phyloP scores from a whole-genome alignment of 306 rosid genomes.

The Castanea mollissima region DNA sequence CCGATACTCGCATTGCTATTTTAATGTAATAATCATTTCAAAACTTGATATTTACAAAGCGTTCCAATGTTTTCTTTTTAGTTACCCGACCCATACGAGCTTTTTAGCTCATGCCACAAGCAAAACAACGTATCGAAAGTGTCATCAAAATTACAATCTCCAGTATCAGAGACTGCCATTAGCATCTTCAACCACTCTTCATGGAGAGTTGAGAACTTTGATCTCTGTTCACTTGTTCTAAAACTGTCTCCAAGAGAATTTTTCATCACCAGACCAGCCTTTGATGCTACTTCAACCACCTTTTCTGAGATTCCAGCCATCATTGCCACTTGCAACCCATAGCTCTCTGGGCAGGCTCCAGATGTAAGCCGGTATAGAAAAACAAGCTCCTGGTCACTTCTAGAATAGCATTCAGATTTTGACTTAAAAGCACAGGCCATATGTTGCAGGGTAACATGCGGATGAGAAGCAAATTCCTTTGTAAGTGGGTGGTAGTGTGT shows the following conservation, averaged over 20 bases:
- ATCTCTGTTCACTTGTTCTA: conserved; percentile 66
- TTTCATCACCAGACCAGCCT: conserved; percentile 70
- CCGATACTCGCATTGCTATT: not conserved
- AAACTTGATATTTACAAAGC: not conserved
- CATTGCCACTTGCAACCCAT: conserved; percentile 86
- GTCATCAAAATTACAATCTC: conserved; percentile 33
- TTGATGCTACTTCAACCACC: conserved; percentile 67
- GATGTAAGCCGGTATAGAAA: conserved; percentile 74
- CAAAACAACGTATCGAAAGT: conserved; percentile 68
- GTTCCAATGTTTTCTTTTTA: not conserved
- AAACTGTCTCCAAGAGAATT: conserved; percentile 61
- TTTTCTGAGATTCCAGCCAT: conserved; percentile 89
- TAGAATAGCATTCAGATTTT: conserved; percentile 40
- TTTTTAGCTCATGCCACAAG: conserved; percentile 66
- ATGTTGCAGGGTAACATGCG: conserved; percentile 81
- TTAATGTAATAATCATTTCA: not conserved
- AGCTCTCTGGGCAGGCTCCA: conserved; percentile 91
- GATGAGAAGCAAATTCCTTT: conserved; percentile 90
- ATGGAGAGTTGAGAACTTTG: conserved; percentile 86
- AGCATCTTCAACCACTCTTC: conserved; percentile 84
- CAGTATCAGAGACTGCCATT: conserved; percentile 38
- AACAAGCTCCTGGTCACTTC: conserved; percentile 55
- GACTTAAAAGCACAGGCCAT: conserved; percentile 87
- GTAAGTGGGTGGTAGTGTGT: conserved; percentile 97
- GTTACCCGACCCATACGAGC: conserved; percentile 44